phyloP scores from a whole-genome alignment of 2,329 filamentous ascomycete genomes.

The Acephala macrosclerotiorum region DNA sequence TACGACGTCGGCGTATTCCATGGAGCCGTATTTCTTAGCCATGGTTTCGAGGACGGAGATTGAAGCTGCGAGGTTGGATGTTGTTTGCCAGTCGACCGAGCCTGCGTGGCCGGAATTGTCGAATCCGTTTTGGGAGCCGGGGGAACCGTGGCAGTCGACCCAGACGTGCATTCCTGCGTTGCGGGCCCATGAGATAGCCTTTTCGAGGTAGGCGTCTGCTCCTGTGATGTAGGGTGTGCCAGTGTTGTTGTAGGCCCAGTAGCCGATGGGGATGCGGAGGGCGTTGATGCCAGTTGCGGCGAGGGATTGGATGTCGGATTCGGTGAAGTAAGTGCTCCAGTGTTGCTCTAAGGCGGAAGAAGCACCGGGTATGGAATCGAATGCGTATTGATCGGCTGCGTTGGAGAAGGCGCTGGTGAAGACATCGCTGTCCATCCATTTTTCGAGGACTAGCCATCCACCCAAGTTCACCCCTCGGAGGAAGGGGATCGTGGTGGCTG shows the following conservation, averaged over 20 bases:
- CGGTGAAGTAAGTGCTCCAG: conserved; percentile 25
- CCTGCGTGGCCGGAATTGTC: conserved; percentile 64
- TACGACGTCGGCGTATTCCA: conserved; percentile 49
- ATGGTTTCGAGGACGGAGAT: conserved; percentile 48
- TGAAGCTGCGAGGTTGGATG: conserved; percentile 44
- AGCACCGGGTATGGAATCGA: conserved; percentile 45
- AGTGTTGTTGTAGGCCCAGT: conserved; percentile 61
- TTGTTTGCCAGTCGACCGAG: conserved; percentile 50
- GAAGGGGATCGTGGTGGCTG: conserved; percentile 27
- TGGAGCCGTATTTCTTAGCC: conserved; percentile 48
- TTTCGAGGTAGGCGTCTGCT: conserved; percentile 57
- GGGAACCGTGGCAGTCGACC: conserved; percentile 62
- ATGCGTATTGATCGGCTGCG: conserved; percentile 48
- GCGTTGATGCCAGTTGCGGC: conserved; percentile 60
- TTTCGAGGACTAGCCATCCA: conserved; percentile 44
- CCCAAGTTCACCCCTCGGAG: conserved; percentile 49
- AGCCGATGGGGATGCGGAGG: conserved; percentile 62
- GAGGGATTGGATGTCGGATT: conserved; percentile 50
- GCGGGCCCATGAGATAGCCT: conserved; percentile 60
- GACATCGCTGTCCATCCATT: conserved; percentile 52
- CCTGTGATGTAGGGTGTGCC: conserved; percentile 57
- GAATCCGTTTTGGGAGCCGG: conserved; percentile 64
- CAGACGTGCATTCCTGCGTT: conserved; percentile 57
- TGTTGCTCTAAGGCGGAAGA: conserved; percentile 42
- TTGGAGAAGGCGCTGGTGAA: conserved; percentile 43